phyloP scores from a whole-genome alignment of 176 grass and related monocot species.

The Lolium perenne region DNA sequence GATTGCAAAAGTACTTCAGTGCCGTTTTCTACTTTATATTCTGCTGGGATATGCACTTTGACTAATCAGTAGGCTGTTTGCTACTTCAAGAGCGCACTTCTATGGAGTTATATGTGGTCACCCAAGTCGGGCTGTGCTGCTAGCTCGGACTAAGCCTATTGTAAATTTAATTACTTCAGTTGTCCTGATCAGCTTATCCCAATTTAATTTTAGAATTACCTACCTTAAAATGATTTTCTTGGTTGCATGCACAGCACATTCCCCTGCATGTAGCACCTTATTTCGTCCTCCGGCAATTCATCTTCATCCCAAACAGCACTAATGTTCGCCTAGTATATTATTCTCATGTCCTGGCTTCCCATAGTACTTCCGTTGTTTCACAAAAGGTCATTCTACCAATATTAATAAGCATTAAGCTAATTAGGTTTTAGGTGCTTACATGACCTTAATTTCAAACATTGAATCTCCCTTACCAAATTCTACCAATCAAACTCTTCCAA shows the following conservation, averaged over 20 bases:
- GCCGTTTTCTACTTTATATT: slow-evolving; percentile 31
- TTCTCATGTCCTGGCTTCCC: neutral
- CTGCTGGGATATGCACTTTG: slow-evolving; percentile 1
- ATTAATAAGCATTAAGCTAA: neutral
- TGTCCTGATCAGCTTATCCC: neutral
- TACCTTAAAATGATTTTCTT: neutral
- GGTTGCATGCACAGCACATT: neutral
- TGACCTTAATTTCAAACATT: neutral
- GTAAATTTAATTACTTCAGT: neutral
- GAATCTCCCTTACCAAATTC: neutral
- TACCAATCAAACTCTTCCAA: neutral
- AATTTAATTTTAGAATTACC: neutral
- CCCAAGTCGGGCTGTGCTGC: neutral
- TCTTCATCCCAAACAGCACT: neutral
- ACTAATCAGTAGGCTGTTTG: slow-evolving; percentile 4
- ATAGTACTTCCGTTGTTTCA: neutral
- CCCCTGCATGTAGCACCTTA: slow-evolving; percentile 16
- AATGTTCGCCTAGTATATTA: slow-evolving; percentile 1
- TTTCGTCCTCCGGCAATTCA: neutral
- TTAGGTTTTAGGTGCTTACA: slow-evolving; percentile 6
- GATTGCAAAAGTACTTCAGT: neutral
- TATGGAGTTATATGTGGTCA: neutral
- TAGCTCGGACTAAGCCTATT: neutral
- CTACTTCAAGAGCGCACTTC: slow-evolving; percentile 8
- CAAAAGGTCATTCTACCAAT: neutral